A percentile compares a stretch with the other conserved stretches of the same genome.
Conservation (phyloP, 176 grass and related monocot genomes). For the Tillandsia leiboldiana region DNA sequence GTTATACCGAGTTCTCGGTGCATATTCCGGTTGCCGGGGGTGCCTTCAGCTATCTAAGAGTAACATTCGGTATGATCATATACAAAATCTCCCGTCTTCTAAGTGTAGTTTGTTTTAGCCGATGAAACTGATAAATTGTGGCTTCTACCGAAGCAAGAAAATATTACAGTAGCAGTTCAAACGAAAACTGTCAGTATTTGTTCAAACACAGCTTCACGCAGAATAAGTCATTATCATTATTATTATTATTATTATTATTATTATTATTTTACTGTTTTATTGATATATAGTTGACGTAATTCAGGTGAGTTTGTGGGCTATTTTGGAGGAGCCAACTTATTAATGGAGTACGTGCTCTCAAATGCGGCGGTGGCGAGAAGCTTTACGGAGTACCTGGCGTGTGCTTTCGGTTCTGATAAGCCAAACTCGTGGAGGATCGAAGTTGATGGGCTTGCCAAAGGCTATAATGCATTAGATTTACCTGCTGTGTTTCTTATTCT, state of each 20-base stretch:
- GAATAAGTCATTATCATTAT: not conserved
- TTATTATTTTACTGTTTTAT: too few species aligned
- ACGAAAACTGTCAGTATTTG: not conserved
- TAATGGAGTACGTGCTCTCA: conserved; percentile 29
- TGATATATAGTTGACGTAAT: not conserved
- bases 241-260: too few species aligned
- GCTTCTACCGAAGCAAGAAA: too few species aligned
- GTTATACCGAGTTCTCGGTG: conserved; percentile 25
- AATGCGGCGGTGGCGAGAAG: conserved; percentile 23
- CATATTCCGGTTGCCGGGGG: conserved; percentile 23
- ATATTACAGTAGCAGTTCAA: not conserved
- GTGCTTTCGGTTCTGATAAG: conserved; percentile 11
- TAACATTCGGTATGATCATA: conserved; percentile 15
- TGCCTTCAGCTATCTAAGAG: conserved; percentile 25
- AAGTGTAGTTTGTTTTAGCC: too few species aligned
- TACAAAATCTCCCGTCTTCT: too few species aligned
- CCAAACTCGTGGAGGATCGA: conserved; percentile 14
- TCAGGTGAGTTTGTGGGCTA: conserved; percentile 25
- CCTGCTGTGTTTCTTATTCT: conserved; percentile 23
- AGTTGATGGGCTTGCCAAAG: conserved; percentile 8
- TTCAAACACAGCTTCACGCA: not conserved
- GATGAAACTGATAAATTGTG: too few species aligned
- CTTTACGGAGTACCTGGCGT: conserved; percentile 18
- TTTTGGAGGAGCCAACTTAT: conserved; percentile 27
- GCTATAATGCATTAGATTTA: conserved; percentile 19